Conservation (phyloP, 345 rosid genomes). For the Raphanus sativus region DNA sequence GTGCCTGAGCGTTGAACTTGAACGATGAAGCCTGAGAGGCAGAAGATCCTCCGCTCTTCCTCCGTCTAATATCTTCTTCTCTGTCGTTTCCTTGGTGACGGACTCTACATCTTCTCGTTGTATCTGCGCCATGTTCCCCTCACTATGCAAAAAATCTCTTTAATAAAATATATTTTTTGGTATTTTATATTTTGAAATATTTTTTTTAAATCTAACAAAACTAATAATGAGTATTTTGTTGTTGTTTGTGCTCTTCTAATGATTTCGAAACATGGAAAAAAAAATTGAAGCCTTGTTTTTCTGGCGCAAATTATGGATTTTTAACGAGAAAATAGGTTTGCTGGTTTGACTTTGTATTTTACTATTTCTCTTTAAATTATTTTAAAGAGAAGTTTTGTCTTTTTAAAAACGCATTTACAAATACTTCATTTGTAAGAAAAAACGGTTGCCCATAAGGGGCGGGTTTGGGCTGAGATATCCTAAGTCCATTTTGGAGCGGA, state of each 20-base stretch:
- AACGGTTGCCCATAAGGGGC: too few species aligned
- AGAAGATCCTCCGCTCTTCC: slow-evolving; percentile 29
- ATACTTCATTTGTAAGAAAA: too few species aligned
- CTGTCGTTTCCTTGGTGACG: slow-evolving; percentile 36
- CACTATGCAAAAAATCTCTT: slow-evolving; percentile 14
- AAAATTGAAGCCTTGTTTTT: slow-evolving; percentile 49
- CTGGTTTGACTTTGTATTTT: slow-evolving; percentile 28
- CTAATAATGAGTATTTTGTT: slow-evolving; percentile 19
- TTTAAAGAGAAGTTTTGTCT: neutral
- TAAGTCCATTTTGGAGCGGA: too few species aligned
- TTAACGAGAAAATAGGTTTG: slow-evolving; percentile 29
- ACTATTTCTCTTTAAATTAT: neutral
- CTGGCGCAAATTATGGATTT: slow-evolving; percentile 46
- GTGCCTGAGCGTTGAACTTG: slow-evolving; percentile 90
- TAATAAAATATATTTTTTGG: neutral
- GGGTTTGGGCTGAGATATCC: too few species aligned
- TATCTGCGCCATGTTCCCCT: slow-evolving; percentile 55
- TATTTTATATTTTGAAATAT: neutral
- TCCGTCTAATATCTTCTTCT: slow-evolving; percentile 24
- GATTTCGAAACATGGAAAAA: slow-evolving; percentile 48
- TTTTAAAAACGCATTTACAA: neutral
- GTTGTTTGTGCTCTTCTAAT: slow-evolving; percentile 38
- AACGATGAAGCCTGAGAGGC: slow-evolving; percentile 41
- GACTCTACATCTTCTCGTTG: slow-evolving; percentile 42
- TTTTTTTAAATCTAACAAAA: slow-evolving; percentile 6